phyloP scores from a whole-genome alignment of 75 land plant genomes.

The Cupressus sempervirens region DNA sequence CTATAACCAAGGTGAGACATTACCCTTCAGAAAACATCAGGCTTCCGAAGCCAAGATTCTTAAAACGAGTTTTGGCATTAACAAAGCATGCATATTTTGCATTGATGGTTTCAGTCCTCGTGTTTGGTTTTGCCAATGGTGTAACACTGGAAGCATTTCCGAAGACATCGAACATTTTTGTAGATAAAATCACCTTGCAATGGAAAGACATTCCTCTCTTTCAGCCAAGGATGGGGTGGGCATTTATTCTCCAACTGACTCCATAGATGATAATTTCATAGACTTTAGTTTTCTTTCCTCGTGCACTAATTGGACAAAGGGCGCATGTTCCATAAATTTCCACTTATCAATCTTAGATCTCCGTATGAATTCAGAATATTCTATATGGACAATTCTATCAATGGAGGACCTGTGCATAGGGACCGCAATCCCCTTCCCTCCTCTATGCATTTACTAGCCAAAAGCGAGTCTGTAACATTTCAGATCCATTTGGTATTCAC shows the following conservation, averaged over 20 bases:
- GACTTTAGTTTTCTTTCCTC: slow-evolving; percentile 61
- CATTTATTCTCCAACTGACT: slow-evolving; percentile 74
- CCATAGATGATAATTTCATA: slow-evolving; percentile 51
- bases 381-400: slow-evolving; percentile 36
- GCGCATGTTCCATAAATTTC: slow-evolving; percentile 45
- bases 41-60: neutral
- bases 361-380: slow-evolving; percentile 69
- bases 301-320: slow-evolving; percentile 35
- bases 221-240: slow-evolving; percentile 75
- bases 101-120: neutral
- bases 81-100: neutral
- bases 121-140: slow-evolving; percentile 3
- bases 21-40: neutral
- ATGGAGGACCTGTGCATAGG: slow-evolving; percentile 35
- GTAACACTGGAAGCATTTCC: slow-evolving; percentile 18
- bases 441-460: slow-evolving; percentile 49
- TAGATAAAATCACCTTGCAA: slow-evolving; percentile 42
- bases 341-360: slow-evolving; percentile 65
- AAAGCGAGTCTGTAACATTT: slow-evolving; percentile 40
- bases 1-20: too few relatives aligned
- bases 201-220: slow-evolving; percentile 30
- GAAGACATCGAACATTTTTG: slow-evolving; percentile 31
- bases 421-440: slow-evolving; percentile 77
- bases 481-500: slow-evolving; percentile 69
- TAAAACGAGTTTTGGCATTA: neutral